Conservation (phyloP, 192 early-diverging fungal species). For the Gonapodya prolifera region DNA sequence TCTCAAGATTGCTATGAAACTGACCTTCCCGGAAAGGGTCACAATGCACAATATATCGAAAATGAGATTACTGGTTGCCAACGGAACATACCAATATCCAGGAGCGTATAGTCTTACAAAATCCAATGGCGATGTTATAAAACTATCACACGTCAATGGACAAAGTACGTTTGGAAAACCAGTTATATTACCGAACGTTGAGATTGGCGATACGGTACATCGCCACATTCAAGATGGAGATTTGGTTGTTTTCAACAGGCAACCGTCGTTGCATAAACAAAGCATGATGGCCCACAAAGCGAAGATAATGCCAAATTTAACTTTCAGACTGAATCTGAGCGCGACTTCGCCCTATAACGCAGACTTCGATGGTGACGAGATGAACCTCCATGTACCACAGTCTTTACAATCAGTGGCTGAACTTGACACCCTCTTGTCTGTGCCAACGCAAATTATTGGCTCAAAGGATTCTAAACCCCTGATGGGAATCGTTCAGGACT, state of each 20-base stretch:
- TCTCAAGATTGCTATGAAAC: slow-evolving; percentile 87
- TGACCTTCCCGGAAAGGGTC: slow-evolving; percentile 94
- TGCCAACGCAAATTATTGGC: slow-evolving; percentile 91
- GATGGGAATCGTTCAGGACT: slow-evolving; percentile 99
- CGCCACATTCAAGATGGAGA: slow-evolving; percentile 91
- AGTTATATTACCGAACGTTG: slow-evolving; percentile 73
- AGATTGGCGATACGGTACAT: slow-evolving; percentile 87
- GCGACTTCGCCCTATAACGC: slow-evolving; percentile 98
- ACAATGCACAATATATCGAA: slow-evolving; percentile 92
- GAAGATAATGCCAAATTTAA: slow-evolving; percentile 97
- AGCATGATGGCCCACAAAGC: slow-evolving; percentile 99
- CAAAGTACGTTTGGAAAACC: slow-evolving; percentile 15
- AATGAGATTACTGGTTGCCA: slow-evolving; percentile 73
- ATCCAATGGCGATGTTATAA: no score
- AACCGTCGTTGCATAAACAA: slow-evolving; percentile 98
- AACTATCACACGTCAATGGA: no score
- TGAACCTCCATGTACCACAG: slow-evolving; percentile 99
- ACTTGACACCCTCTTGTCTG: slow-evolving; percentile 93
- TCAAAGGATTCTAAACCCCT: slow-evolving; percentile 96
- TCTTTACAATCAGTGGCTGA: slow-evolving; percentile 93
- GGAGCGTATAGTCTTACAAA: slow-evolving; percentile 98
- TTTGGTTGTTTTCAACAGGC: slow-evolving; percentile 97
- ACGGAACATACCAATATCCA: slow-evolving; percentile 85
- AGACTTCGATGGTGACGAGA: slow-evolving; percentile 99
- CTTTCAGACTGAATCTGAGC: slow-evolving; percentile 93